phyloP scores from a whole-genome alignment of 768 basidiomycete genomes.

The Kwoniella europaea region DNA sequence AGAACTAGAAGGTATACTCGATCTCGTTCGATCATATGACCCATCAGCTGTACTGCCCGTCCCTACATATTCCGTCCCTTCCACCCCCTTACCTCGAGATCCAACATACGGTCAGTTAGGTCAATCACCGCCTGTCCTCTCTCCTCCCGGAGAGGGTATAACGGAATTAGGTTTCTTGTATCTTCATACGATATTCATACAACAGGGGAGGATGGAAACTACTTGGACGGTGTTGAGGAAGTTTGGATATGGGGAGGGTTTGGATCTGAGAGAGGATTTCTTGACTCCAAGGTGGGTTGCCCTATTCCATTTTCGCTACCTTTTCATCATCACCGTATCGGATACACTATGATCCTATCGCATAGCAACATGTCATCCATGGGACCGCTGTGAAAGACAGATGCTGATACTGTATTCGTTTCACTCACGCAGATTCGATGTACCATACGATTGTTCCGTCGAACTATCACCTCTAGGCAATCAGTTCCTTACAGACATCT shows the following conservation, averaged over 20 bases:
- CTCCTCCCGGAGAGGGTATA: slow-evolving; percentile 64
- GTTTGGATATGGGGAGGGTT: slow-evolving; percentile 95
- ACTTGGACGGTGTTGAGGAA: slow-evolving; percentile 95
- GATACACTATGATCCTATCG: neutral
- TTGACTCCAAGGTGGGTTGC: slow-evolving; percentile 78
- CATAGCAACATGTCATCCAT: too few species aligned
- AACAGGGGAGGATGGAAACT: slow-evolving; percentile 90
- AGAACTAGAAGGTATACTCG: slow-evolving; percentile 95
- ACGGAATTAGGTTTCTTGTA: slow-evolving; percentile 93
- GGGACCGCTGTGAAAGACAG: too few species aligned
- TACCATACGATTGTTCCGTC: slow-evolving; percentile 89
- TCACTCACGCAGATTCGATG: slow-evolving; percentile 73
- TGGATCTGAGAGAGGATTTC: slow-evolving; percentile 85
- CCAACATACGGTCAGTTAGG: slow-evolving; percentile 38
- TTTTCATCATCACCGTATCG: neutral
- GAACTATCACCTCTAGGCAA: slow-evolving; percentile 93
- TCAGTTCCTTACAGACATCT: slow-evolving; percentile 95
- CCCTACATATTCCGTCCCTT: slow-evolving; percentile 41
- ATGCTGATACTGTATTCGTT: neutral
- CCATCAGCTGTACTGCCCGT: slow-evolving; percentile 70
- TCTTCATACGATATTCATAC: slow-evolving; percentile 95
- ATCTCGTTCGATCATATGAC: slow-evolving; percentile 81
- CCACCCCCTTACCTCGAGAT: slow-evolving; percentile 39
- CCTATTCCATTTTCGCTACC: neutral
- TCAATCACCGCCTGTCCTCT: slow-evolving; percentile 33